These are phyloP conservation scores for Saposhnikovia divaricata DNA, from an alignment of 129 eudicot species.

Conservation along the genomic window DNA sequence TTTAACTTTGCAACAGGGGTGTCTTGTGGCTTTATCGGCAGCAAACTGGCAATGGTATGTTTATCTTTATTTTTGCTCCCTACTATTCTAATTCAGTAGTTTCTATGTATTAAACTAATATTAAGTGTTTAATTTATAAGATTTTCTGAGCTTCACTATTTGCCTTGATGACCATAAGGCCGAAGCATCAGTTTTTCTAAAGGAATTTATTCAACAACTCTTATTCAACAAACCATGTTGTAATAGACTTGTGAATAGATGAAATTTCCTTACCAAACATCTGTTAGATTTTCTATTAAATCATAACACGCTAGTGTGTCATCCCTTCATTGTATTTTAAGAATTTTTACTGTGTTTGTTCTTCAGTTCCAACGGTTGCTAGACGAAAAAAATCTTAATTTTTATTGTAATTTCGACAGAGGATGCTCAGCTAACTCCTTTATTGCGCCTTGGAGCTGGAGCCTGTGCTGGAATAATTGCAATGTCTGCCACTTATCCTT, in stretches of 20 bases:
- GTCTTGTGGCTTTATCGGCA: constrained; percentile 64
- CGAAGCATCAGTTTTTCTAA: not conserved
- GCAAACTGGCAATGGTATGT: constrained; percentile 86
- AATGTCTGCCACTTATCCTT: constrained; percentile 97
- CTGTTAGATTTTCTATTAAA: not conserved
- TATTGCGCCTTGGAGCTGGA: constrained; percentile 95
- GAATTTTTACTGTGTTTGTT: not conserved
- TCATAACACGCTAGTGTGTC: not conserved
- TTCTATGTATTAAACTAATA: not conserved
- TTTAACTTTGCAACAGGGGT: constrained; percentile 45
- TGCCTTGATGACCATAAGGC: not conserved
- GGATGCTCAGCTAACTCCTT: constrained; percentile 88
- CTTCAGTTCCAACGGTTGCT: not conserved
- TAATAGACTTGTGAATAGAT: not conserved
- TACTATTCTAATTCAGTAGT: not conserved
- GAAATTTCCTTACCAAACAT: not conserved
- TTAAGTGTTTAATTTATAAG: not conserved
- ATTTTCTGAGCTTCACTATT: not conserved
- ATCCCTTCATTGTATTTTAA: not conserved
- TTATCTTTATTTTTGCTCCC: not conserved
- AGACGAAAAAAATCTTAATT: not conserved
- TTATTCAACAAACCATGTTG: not conserved
- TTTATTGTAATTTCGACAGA: constrained; percentile 31
- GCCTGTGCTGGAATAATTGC: constrained; percentile 99
- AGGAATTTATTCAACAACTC: not conserved